Conservation (phyloP, 179 eudicot genomes). For the Carnegiea gigantea region DNA sequence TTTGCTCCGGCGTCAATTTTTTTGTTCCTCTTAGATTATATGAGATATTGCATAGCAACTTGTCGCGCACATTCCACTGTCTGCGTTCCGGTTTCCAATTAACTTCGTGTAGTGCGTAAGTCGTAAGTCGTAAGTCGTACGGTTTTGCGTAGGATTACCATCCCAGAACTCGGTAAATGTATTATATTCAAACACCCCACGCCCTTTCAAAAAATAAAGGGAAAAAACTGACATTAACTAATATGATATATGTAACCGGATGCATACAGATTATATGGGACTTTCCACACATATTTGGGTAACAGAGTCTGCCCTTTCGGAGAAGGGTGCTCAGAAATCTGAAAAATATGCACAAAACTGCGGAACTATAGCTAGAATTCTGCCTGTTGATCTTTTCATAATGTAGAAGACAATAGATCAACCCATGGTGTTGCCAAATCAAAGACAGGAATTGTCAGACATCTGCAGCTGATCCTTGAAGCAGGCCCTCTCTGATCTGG, state of each 20-base stretch:
- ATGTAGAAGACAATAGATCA: background rate
- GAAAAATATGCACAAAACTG: background rate
- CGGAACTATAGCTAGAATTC: background rate
- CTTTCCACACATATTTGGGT: background rate
- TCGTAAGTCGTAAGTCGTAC: too few relatives aligned
- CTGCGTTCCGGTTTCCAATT: too few relatives aligned
- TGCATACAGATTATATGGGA: background rate
- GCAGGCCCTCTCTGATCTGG: slow-evolving; percentile 33
- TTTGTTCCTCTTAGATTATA: too few relatives aligned
- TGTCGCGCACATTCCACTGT: too few relatives aligned
- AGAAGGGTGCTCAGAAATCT: background rate
- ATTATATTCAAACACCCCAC: too few relatives aligned
- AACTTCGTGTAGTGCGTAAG: too few relatives aligned
- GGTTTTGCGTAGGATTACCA: too few relatives aligned
- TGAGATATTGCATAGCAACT: too few relatives aligned
- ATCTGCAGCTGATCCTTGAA: slow-evolving; percentile 22
- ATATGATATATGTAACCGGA: background rate
- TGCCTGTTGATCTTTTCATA: background rate
- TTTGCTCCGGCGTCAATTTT: too few relatives aligned
- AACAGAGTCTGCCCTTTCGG: background rate
- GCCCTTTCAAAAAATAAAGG: background rate
- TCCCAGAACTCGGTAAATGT: too few relatives aligned
- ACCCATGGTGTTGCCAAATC: background rate
- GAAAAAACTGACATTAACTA: background rate
- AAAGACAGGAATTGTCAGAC: background rate